phyloP scores from a whole-genome alignment of 1,284 basidiomycete species.

The Ganoderma leucocontextum region DNA sequence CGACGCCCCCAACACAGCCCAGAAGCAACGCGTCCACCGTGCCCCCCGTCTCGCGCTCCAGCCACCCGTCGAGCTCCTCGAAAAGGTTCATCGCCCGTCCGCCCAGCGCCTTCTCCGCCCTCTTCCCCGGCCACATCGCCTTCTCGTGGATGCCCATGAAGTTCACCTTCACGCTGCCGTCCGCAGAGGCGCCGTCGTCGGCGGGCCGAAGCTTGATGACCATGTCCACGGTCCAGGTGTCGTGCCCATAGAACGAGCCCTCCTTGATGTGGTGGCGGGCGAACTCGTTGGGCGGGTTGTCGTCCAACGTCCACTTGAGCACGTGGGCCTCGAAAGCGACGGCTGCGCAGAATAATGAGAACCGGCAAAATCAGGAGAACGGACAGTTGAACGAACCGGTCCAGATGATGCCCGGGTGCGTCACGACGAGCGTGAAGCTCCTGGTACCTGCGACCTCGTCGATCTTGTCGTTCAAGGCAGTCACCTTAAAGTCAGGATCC shows the following conservation, averaged over 20 bases:
- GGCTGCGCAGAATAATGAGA: conserved; percentile 50
- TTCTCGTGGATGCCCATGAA: conserved; percentile 79
- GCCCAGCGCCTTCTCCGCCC: conserved; percentile 56
- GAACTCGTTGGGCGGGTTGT: conserved; percentile 74
- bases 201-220: conserved; percentile 61
- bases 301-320: conserved; percentile 84
- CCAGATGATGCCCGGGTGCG: conserved; percentile 91
- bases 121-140: conserved; percentile 83
- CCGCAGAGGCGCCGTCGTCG: conserved; percentile 22
- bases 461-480: conserved; percentile 66
- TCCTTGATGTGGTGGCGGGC: conserved; percentile 94
- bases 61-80: conserved; percentile 71
- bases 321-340: conserved; percentile 95
- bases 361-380: conserved; percentile 4
- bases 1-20: conserved; percentile 73
- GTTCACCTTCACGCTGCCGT: conserved; percentile 57
- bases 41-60: conserved; percentile 63
- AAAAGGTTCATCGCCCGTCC: conserved; percentile 73
- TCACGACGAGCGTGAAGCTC: conserved; percentile 74
- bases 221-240: conserved; percentile 78
- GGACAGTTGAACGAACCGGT: conserved; percentile 59
- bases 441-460: conserved; percentile 72
- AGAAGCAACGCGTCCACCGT: conserved; percentile 72
- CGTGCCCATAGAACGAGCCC: conserved; percentile 81
- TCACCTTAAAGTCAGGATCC: conserved; percentile 62